Conservation (phyloP, 306 rosid species). For the Corylus americana region DNA sequence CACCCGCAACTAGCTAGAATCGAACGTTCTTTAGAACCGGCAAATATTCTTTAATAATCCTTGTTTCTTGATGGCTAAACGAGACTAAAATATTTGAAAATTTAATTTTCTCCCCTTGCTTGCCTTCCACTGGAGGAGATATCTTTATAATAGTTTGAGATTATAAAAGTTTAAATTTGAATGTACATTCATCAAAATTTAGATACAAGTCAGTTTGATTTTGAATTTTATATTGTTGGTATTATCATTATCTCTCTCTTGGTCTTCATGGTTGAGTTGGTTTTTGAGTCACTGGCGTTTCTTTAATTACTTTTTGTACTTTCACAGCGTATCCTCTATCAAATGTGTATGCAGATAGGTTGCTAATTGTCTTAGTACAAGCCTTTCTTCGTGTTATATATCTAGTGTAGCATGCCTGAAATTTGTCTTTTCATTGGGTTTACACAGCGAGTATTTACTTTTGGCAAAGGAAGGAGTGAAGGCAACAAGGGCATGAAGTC, state of each 20-base stretch:
- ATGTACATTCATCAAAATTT: too few species aligned
- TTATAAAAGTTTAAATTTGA: too few species aligned
- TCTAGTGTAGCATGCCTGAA: conserved; percentile 11
- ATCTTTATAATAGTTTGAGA: too few species aligned
- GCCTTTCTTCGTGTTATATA: not conserved
- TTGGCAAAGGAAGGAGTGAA: conserved; percentile 91
- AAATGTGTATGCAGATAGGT: not conserved
- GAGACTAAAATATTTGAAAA: too few species aligned
- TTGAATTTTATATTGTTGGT: too few species aligned
- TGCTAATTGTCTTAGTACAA: conserved; percentile 6
- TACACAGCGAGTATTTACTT: conserved; percentile 79
- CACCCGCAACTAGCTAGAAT: not conserved
- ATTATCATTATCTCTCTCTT: too few species aligned
- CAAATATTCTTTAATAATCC: not conserved
- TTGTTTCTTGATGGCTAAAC: not conserved
- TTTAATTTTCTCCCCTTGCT: too few species aligned
- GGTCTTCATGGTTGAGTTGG: too few species aligned
- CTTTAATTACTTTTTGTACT: not conserved
- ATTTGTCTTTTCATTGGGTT: conserved; percentile 26
- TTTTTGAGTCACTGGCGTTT: not conserved
- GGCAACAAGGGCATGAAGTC: conserved; percentile 95
- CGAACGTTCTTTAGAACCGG: not conserved
- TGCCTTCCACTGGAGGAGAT: too few species aligned
- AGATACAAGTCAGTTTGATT: too few species aligned
- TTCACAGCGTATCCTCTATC: not conserved